phyloP scores from a whole-genome alignment of 2,329 filamentous ascomycete genomes.

The Huntiella decipiens region DNA sequence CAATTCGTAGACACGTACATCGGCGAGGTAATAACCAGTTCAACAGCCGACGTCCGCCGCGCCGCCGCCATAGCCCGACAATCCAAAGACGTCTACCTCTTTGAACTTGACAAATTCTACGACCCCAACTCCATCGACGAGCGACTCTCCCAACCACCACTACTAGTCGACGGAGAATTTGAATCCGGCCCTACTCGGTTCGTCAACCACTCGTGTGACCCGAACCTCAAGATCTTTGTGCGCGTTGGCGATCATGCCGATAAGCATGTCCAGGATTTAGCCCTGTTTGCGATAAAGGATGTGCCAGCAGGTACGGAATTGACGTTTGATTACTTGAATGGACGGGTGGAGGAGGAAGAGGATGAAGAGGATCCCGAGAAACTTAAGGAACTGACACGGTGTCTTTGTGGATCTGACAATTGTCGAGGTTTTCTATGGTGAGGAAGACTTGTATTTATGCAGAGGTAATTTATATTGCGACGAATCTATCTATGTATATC shows the following conservation, averaged over 20 bases:
- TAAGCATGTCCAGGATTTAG: constrained; percentile 55
- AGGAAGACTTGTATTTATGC: background rate
- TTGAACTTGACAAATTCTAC: constrained; percentile 64
- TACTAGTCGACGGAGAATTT: constrained; percentile 54
- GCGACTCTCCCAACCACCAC: constrained; percentile 33
- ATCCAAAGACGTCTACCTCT: constrained; percentile 61
- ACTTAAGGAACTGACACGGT: constrained; percentile 34
- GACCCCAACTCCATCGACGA: constrained; percentile 35
- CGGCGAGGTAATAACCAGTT: constrained; percentile 46
- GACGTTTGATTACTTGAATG: constrained; percentile 64
- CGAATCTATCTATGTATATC: background rate
- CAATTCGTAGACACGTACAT: constrained; percentile 69
- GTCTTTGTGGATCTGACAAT: constrained; percentile 43
- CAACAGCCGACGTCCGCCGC: constrained; percentile 47
- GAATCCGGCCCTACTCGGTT: constrained; percentile 63
- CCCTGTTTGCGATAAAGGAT: constrained; percentile 51
- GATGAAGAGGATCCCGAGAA: constrained; percentile 21
- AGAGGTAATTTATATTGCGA: background rate
- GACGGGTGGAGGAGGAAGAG: constrained; percentile 33
- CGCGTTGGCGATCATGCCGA: constrained; percentile 61
- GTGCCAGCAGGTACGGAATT: constrained; percentile 50
- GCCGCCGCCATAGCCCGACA: constrained; percentile 32
- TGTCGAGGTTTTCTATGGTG: constrained; percentile 56
- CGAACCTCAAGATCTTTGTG: constrained; percentile 62
- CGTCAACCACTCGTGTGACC: constrained; percentile 67